Evolutionary conservation across 345 rosid species (phyloP), one percentile per base, ranked within the genome.

Genomic region (Chamaenerion angustifolium): DNA sequence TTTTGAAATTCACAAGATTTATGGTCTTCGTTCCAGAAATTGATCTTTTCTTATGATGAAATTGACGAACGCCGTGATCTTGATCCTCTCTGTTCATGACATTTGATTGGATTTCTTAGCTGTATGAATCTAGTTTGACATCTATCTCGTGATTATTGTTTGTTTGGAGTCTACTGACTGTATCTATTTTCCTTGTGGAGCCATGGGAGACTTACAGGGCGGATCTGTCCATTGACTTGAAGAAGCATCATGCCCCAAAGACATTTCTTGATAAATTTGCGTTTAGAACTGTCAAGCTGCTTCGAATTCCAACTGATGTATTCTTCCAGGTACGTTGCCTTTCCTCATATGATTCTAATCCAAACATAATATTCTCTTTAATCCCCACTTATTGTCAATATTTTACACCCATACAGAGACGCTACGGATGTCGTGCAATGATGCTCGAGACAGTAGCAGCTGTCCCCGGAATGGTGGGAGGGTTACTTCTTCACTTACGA

Each of bases 381-480:
- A n/a, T n/a, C n/a, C n/a, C 25, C 25, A 2, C 25, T 21, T 21
- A 21, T 21, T 21, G n/a, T 21, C 25, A 2, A 21, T 4, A 21
- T 21, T 21, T 21, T 4, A 21, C 25, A 4, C 25, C 5, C 10
- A 8, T 51, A 45, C 74, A 82, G 95, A n/a, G n/a, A n/a, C n/a
- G n/a, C n/a, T n/a, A n/a, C n/a, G n/a, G n/a, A 1, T 86, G 88
- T 49, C 77, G 81, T 12, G 95, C 93, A 13, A 70, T 86, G 82
- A 86, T 86, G 95, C 66, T 86, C 42, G 95, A 86, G 60, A 82
- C 93, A 0, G 86, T 82, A 49, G 93, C 93, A 2, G 93, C 79
- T 2, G 95, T 82, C 15, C 95, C 95, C 2, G 83, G 92, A 19
- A 80, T 85, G 82, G 88, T n/a, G 2, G 95, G 83, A 50, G 95